phyloP scores from a whole-genome alignment of 2,329 filamentous ascomycete species.

The Westerdykella sp. region DNA sequence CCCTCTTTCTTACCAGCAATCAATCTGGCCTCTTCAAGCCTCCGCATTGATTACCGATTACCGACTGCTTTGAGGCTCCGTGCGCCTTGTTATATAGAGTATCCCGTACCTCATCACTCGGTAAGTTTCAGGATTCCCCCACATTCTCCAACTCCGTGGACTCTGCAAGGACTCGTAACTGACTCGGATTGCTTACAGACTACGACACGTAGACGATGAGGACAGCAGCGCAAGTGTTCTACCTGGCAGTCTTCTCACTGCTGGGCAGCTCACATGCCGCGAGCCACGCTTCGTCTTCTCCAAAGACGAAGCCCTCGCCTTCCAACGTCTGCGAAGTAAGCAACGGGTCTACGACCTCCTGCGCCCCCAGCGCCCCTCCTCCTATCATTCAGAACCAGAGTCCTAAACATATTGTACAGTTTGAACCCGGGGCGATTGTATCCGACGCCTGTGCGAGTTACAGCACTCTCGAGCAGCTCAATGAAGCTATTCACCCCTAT shows the following conservation, averaged over 20 bases:
- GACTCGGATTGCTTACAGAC: too few relatives aligned
- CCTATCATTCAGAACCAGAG: constrained; percentile 15
- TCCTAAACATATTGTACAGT: constrained; percentile 51
- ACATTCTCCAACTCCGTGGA: constrained; percentile 3
- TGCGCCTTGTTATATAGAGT: constrained; percentile 17
- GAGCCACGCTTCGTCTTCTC: constrained; percentile 26
- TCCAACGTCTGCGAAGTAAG: constrained; percentile 53
- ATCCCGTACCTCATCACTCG: constrained; percentile 1
- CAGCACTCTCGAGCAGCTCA: constrained; percentile 78
- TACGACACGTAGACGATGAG: constrained; percentile 40
- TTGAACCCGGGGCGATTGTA: constrained; percentile 82
- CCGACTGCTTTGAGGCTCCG: constrained; percentile 7
- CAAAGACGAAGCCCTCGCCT: constrained; percentile 34
- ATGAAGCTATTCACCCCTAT: constrained; percentile 66
- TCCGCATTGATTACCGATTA: constrained; percentile 19
- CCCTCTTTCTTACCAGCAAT: constrained; percentile 16
- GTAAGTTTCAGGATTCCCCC: constrained; percentile 15
- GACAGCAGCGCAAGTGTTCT: constrained; percentile 51
- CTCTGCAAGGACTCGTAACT: constrained; percentile 2
- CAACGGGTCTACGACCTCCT: constrained; percentile 19
- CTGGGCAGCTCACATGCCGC: constrained; percentile 45
- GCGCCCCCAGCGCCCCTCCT: constrained; percentile 10
- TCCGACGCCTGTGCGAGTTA: constrained; percentile 94
- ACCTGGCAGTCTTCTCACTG: constrained; percentile 56
- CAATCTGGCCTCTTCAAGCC: constrained; percentile 34